These are phyloP conservation scores for Fusarium odoratissimum DNA, from an alignment of 2,329 filamentous ascomycete genomes.

Conservation along the genomic window DNA sequence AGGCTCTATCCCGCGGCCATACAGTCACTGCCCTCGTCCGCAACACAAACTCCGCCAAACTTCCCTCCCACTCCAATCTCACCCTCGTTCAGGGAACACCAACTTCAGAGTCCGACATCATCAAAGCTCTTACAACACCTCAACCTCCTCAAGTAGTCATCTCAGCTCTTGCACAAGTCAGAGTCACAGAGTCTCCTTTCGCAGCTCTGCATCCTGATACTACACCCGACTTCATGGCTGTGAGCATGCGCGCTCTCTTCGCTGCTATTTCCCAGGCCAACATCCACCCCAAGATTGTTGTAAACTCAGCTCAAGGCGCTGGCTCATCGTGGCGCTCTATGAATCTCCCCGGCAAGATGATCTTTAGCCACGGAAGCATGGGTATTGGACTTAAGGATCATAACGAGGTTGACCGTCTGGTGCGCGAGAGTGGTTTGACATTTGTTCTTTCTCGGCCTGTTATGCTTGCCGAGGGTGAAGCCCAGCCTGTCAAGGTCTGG, in stretches of 20 bases:
- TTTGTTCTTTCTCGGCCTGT: slow-evolving; percentile 24
- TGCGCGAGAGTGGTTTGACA: background rate
- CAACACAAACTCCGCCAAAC: background rate
- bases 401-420: slow-evolving; percentile 17
- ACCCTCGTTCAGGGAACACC: slow-evolving; percentile 18
- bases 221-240: slow-evolving; percentile 10
- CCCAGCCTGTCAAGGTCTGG: slow-evolving; percentile 16
- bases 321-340: slow-evolving; percentile 19
- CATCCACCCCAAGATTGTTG: background rate
- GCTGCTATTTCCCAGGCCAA: background rate
- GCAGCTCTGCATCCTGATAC: slow-evolving; percentile 18
- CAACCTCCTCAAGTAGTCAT: background rate
- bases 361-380: slow-evolving; percentile 32
- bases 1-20: slow-evolving; percentile 14
- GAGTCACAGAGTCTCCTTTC: slow-evolving; percentile 19
- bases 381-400: slow-evolving; percentile 19
- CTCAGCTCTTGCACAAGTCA: slow-evolving; percentile 14
- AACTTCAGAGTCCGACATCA: slow-evolving; percentile 16
- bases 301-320: slow-evolving; percentile 20
- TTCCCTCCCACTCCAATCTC: slow-evolving; percentile 3
- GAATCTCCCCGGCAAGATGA: slow-evolving; percentile 17
- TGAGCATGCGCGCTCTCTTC: slow-evolving; percentile 14
- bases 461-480: slow-evolving; percentile 22
- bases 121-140: background rate
- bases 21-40: slow-evolving; percentile 26